phyloP scores from a whole-genome alignment of 2,329 filamentous ascomycete genomes.

The Teratosphaeria zuluensis region DNA sequence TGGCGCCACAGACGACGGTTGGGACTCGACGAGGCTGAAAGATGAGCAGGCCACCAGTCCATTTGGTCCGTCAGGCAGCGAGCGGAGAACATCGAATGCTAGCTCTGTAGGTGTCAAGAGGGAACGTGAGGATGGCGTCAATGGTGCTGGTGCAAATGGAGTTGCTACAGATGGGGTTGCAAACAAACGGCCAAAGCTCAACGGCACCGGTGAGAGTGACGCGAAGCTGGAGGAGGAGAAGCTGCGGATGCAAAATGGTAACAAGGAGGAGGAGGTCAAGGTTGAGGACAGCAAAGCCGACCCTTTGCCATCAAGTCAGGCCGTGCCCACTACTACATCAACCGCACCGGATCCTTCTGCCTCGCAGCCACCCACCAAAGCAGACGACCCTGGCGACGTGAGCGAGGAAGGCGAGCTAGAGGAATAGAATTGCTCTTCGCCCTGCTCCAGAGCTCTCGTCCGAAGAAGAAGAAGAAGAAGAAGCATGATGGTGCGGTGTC shows the following conservation, averaged over 20 bases:
- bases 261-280: conserved; percentile 16
- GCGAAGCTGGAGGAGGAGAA: conserved; percentile 19
- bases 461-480: background rate
- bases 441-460: background rate
- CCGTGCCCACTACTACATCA: conserved; percentile 1
- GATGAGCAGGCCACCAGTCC: background rate
- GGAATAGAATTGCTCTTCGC: conserved; percentile 15
- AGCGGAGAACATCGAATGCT: conserved; percentile 21
- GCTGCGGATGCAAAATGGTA: conserved; percentile 19
- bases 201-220: conserved; percentile 1
- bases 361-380: background rate
- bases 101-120: conserved; percentile 22
- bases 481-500: background rate
- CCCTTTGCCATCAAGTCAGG: background rate
- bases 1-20: conserved; percentile 22
- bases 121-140: conserved; percentile 15
- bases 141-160: conserved; percentile 11
- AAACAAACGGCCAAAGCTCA: conserved; percentile 1
- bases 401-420: conserved; percentile 41
- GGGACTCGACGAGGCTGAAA: conserved; percentile 24
- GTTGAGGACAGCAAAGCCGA: conserved; percentile 10
- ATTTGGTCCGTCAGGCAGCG: conserved; percentile 16
- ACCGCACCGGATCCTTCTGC: conserved; percentile 1
- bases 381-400: conserved; percentile 16
- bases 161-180: conserved; percentile 15